phyloP scores from a whole-genome alignment of 164 flowering plant species.

The Stephania japonica region DNA sequence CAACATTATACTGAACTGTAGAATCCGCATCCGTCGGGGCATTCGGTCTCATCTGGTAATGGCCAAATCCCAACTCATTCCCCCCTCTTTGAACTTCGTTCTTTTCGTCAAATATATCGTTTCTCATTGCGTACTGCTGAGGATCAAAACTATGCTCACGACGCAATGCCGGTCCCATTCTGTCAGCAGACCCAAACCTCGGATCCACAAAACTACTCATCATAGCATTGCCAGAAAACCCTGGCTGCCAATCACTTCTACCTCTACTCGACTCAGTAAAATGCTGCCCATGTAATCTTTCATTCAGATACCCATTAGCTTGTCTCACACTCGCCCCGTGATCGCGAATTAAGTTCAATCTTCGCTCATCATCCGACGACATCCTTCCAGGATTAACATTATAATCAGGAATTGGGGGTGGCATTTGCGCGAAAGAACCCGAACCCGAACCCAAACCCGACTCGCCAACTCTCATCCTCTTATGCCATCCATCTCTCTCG shows the following conservation, averaged over 20 bases:
- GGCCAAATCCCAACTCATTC: conserved; percentile 7
- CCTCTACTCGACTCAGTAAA: conserved; percentile 12
- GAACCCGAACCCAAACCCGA: conserved; percentile 13
- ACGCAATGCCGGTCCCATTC: conserved; percentile 9
- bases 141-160: conserved; percentile 3
- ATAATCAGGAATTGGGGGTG: conserved; percentile 4
- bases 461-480: conserved; percentile 55
- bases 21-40: conserved; percentile 1
- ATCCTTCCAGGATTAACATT: conserved; percentile 6
- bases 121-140: neutral
- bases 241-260: conserved; percentile 1
- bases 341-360: conserved; percentile 66
- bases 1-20: neutral
- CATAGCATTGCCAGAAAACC: neutral
- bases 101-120: conserved; percentile 2
- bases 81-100: conserved; percentile 10
- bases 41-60: conserved; percentile 10
- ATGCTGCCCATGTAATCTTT: conserved; percentile 5
- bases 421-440: conserved; percentile 7
- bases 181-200: conserved; percentile 16
- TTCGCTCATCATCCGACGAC: conserved; percentile 48
- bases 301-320: no score
- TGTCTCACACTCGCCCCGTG: conserved; percentile 43
- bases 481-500: conserved; percentile 33
- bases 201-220: conserved; percentile 1